Evolutionary conservation across 2,329 filamentous ascomycete genomes (phyloP).

Genomic region (Penicillium sp.): DNA sequence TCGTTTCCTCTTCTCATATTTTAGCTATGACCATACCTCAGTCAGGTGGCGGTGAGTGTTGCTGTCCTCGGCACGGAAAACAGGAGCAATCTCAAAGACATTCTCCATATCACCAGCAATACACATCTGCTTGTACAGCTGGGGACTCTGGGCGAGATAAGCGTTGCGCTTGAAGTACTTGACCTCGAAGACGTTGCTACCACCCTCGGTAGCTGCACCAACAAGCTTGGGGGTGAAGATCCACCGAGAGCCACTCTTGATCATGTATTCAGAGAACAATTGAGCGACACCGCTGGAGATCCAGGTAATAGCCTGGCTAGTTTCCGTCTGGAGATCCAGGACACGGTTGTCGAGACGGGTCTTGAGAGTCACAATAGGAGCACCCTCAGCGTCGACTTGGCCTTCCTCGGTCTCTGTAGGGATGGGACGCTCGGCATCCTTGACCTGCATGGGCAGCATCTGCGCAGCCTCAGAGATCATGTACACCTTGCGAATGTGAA

Average conservation of each 20-base stretch:
- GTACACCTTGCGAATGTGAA: slow-evolving; percentile 86
- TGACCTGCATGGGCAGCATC: slow-evolving; percentile 61
- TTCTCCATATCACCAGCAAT: slow-evolving; percentile 64
- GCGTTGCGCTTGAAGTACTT: slow-evolving; percentile 87
- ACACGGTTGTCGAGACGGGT: slow-evolving; percentile 89
- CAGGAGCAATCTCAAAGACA: slow-evolving; percentile 66
- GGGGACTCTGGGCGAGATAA: slow-evolving; percentile 65
- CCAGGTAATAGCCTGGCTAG: slow-evolving; percentile 84
- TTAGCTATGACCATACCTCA: slow-evolving; percentile 46
- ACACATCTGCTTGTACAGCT: slow-evolving; percentile 70
- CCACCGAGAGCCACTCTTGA: slow-evolving; percentile 71
- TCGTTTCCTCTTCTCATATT: not conserved
- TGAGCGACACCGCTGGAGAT: slow-evolving; percentile 66
- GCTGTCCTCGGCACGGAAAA: slow-evolving; percentile 68
- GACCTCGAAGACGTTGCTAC: slow-evolving; percentile 85
- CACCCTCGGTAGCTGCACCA: slow-evolving; percentile 88
- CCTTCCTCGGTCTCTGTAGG: slow-evolving; percentile 47
- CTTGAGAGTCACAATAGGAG: slow-evolving; percentile 75
- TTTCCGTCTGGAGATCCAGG: slow-evolving; percentile 87
- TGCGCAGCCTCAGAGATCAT: slow-evolving; percentile 67
- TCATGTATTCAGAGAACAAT: slow-evolving; percentile 78
- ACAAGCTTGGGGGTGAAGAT: slow-evolving; percentile 91
- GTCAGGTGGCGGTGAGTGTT: slow-evolving; percentile 68
- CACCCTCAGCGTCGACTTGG: slow-evolving; percentile 53
- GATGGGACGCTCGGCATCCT: slow-evolving; percentile 53